Conservation (phyloP, 495 filamentous ascomycete genomes). For the Copromyces sp. region DNA sequence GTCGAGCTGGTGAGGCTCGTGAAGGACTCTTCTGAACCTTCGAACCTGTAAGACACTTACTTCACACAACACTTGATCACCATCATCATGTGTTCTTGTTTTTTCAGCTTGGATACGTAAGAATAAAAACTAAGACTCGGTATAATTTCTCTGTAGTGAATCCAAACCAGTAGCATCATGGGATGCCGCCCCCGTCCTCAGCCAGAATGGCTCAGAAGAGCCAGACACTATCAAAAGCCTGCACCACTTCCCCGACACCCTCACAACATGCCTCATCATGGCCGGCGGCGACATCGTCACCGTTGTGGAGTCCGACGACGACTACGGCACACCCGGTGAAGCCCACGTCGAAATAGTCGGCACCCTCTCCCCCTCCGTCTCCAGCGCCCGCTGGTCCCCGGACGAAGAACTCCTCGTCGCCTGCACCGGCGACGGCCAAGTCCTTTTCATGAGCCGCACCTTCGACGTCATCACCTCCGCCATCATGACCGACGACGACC, state of each 20-base stretch:
- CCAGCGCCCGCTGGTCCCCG: constrained; percentile 85
- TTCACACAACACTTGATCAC: background rate
- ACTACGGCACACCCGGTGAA: constrained; percentile 44
- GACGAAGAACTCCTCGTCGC: constrained; percentile 87
- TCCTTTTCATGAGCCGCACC: constrained; percentile 84
- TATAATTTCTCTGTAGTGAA: constrained; percentile 14
- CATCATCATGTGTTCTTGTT: background rate
- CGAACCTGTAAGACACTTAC: constrained; percentile 32
- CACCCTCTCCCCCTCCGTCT: constrained; percentile 84
- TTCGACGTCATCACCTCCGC: constrained; percentile 76
- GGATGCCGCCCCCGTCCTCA: constrained; percentile 62
- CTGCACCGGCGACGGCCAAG: constrained; percentile 63
- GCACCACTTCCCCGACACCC: constrained; percentile 74
- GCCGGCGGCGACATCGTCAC: constrained; percentile 83
- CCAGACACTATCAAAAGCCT: constrained; percentile 64
- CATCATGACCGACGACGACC: constrained; percentile 60
- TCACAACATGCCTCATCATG: constrained; percentile 70
- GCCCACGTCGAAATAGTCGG: constrained; percentile 84
- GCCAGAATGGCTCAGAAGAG: constrained; percentile 47
- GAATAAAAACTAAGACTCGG: background rate
- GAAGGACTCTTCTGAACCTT: constrained; percentile 27
- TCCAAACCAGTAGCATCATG: constrained; percentile 59
- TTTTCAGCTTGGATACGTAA: background rate
- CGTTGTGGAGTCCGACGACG: constrained; percentile 60
- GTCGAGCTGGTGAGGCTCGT: constrained; percentile 56